Base-by-base conservation (phyloP, 2,329 filamentous ascomycete species). In the Colletotrichum lini region DNA sequence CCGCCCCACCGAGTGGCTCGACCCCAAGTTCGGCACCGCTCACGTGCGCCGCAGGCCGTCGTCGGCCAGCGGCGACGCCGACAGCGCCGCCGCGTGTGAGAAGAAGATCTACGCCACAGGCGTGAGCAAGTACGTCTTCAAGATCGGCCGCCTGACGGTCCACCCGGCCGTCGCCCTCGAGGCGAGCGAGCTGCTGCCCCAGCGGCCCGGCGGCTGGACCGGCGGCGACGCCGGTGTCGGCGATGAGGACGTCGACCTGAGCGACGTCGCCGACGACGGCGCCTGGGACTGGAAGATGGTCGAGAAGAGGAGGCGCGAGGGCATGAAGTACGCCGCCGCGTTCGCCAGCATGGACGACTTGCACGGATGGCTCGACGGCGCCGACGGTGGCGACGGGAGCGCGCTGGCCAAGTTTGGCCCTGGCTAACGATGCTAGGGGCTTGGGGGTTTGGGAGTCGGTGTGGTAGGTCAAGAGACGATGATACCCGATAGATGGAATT, bases 121-220 rank as follows among this genome's bases (percentile, higher is more conserved):
- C 0, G 81, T 96, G 53, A 91, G 89, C 83, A 95, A 95, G 84
- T 96, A 96, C 80, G 93, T 96, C 50, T 91, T 94, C 79, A 96
- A 96, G 84, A 86, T 94, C 67, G 93, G 92, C 1, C 87, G 96
- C 30, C 86, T 96, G 77, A 98, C 96, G 0, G 90, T 98, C 4
- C 90, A 95, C 74, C 95, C 96, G 0, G 92, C 95, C 75, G 86
- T 93, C 57, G 86, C 96, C 9, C 85, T 98, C 35, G 85, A 89
- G 53, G 88, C 91, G 45, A 92, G 92, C 60, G 90, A 91, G 1
- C 84, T 98, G 79, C 83, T 98, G 61, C 96, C 96, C 0, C 83
- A 88, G 68, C 87, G 91, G 58, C 94, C 94, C 0, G 90, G 88
- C 13, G 92, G 91, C 26, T 92, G 90, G 90, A 82, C 83, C 8